These are phyloP conservation scores for Trichophyton equinum DNA, from an alignment of 2,329 filamentous ascomycete genomes.

Conservation along the genomic window DNA sequence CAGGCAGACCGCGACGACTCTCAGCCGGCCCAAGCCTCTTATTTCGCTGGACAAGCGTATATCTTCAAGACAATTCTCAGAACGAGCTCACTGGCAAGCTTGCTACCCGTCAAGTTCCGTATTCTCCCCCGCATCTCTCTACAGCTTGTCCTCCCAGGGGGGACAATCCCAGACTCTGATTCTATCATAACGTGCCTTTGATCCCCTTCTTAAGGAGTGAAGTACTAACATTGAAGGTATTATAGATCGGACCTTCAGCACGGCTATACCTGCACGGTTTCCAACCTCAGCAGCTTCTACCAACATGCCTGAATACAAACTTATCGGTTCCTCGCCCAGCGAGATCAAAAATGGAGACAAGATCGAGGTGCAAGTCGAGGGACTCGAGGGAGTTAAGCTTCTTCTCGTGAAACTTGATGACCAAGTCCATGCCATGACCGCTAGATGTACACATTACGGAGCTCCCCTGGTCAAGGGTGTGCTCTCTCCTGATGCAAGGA, in stretches of 20 bases:
- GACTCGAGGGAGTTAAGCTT: conserved; percentile 73
- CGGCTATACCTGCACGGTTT: not conserved
- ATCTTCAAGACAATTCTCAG: not conserved
- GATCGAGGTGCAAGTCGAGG: conserved; percentile 80
- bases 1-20: not conserved
- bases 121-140: not conserved
- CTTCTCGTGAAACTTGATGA: conserved; percentile 68
- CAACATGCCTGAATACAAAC: conserved; percentile 31
- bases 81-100: not conserved
- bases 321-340: conserved; percentile 66
- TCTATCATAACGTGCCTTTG: not conserved
- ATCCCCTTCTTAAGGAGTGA: not conserved
- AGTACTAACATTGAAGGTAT: not conserved
- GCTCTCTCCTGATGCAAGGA: conserved; percentile 62
- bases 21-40: not conserved
- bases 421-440: conserved; percentile 63
- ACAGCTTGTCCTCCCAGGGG: not conserved
- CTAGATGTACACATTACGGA: conserved; percentile 84
- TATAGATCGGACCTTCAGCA: not conserved
- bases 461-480: conserved; percentile 81
- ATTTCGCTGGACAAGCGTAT: not conserved
- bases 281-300: not conserved
- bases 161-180: not conserved
- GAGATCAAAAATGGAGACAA: conserved; percentile 70
- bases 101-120: not conserved